Percentiles rank a stretch among this genome's conserved stretches.
Evolutionary conservation across 2,329 filamentous ascomycete species (phyloP).

Genomic region (Chaetomium sp.): DNA sequence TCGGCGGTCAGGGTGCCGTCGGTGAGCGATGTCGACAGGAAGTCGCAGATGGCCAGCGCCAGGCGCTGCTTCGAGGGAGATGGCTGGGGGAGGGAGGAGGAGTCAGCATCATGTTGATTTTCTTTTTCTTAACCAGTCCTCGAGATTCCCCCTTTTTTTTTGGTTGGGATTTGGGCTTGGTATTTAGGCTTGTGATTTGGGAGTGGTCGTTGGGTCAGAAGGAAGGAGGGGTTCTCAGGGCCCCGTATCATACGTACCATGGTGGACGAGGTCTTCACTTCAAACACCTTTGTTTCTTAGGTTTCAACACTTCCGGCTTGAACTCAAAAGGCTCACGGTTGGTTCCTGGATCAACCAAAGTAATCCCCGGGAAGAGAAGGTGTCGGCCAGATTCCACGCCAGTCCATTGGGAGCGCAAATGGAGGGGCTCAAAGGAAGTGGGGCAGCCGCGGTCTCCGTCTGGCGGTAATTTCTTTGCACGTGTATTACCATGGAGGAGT

Average conservation of each 20-base stretch:
- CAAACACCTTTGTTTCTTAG: too few species aligned
- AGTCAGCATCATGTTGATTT: too few species aligned
- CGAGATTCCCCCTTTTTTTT: too few species aligned
- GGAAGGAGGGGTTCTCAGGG: too few species aligned
- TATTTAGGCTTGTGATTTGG: too few species aligned
- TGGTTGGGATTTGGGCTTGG: too few species aligned
- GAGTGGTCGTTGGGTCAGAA: too few species aligned
- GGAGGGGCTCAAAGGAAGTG: slow-evolving; percentile 14
- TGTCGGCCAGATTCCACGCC: slow-evolving; percentile 18
- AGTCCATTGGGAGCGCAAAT: slow-evolving; percentile 7
- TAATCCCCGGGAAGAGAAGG: slow-evolving; percentile 7
- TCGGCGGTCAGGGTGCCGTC: slow-evolving; percentile 86
- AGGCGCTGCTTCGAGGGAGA: slow-evolving; percentile 69
- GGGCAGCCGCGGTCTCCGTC: slow-evolving; percentile 5
- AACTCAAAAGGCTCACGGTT: background rate
- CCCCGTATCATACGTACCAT: slow-evolving; percentile 5
- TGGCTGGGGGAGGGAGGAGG: slow-evolving; percentile 14
- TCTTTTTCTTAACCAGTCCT: too few species aligned
- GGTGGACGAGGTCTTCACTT: background rate
- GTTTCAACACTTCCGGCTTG: background rate
- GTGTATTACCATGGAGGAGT: too few species aligned
- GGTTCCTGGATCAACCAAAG: background rate
- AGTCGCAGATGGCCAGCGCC: slow-evolving; percentile 94
- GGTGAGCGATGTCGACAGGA: slow-evolving; percentile 73
- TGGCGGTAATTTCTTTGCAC: background rate